Evolutionary conservation across 306 rosid genomes (phyloP).

Genomic region (Prinsepia uniflora): DNA sequence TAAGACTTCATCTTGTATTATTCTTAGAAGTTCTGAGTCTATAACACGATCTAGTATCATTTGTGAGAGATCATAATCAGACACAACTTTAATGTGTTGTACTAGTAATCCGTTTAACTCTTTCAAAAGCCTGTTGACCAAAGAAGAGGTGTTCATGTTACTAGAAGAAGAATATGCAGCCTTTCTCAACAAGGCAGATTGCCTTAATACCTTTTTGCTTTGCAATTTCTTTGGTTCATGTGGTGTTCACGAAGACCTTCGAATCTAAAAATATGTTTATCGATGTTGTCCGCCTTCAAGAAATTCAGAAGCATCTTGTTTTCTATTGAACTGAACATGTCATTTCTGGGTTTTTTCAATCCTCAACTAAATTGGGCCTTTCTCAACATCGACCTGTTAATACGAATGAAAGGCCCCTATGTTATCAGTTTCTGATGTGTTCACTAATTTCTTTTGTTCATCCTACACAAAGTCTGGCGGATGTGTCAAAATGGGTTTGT

Average conservation of each 20-base stretch:
- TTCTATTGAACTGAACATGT: not conserved
- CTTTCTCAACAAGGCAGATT: slow-evolving; percentile 56
- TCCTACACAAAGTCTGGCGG: slow-evolving; percentile 42
- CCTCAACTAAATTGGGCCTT: not conserved
- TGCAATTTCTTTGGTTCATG: slow-evolving; percentile 67
- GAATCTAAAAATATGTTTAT: slow-evolving; percentile 76
- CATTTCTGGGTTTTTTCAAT: not conserved
- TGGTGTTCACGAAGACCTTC: slow-evolving; percentile 52
- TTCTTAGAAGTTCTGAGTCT: not conserved
- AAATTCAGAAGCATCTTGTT: slow-evolving; percentile 47
- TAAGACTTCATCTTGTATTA: not conserved
- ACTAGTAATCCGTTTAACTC: too few relatives aligned
- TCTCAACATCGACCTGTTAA: not conserved
- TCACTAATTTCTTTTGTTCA: not conserved
- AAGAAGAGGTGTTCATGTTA: too few relatives aligned
- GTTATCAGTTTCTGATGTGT: not conserved
- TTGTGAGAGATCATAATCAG: not conserved
- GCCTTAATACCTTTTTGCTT: slow-evolving; percentile 60
- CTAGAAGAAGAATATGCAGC: too few relatives aligned
- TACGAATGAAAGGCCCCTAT: slow-evolving; percentile 12
- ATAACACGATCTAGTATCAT: not conserved
- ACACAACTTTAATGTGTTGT: not conserved
- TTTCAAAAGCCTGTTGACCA: too few relatives aligned
- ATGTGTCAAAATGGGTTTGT: slow-evolving; percentile 41
- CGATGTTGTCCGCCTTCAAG: slow-evolving; percentile 75